Base-by-base conservation (phyloP, 2,329 filamentous ascomycete species). In the Seiridium cupressi region DNA sequence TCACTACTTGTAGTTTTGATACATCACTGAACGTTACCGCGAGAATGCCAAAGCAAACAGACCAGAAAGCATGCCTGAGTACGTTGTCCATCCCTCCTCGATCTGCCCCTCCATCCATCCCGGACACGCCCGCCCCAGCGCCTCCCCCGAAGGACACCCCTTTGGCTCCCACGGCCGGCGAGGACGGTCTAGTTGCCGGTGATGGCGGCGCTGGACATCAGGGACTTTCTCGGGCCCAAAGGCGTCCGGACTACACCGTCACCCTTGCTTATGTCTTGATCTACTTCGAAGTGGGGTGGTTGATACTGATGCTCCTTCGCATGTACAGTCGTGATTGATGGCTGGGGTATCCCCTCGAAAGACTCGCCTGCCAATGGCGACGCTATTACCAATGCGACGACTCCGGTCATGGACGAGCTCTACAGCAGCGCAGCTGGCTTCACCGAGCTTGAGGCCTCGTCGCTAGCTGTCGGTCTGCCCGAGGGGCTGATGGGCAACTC, bases 401-500 rank as follows among this genome's bases (percentile, higher is more conserved):
- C 95, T 60, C 95, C 95, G 51, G 87, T 90, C 75, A 99, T 99
- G 95, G 94, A 97, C 77, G 87, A 86, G 62, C 93, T 99, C 75
- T 91, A 89, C 72, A 88, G 90, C 76, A 90, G 89, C 65, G 81
- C 89, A 38, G 89, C 94, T 70, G 93, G 93, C 63, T 99, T 89
- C 80, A 92, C 91, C 65, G 89, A 96, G 80, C 89, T 99, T 63
- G 95, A 99, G 70, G 95, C 95, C 61, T 98, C 95, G 2, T 98
- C 95, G 48, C 86, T 97, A 62, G 95, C 95, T 51, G 95, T 99
- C 66, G 95, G 95, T 66, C 86, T 99, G 57, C 95, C 95, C 26
- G 93, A 99, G 75, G 95, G 95, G 61, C 83, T 99, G 67, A 99
- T 99, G 95, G 95, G 95, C 66, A 99, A 99, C 84, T 96, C 92